Percentiles rank a stretch among this genome's conserved stretches.
Conservation (phyloP, 768 basidiomycete species). For the Rhizopogon salebrosus region DNA sequence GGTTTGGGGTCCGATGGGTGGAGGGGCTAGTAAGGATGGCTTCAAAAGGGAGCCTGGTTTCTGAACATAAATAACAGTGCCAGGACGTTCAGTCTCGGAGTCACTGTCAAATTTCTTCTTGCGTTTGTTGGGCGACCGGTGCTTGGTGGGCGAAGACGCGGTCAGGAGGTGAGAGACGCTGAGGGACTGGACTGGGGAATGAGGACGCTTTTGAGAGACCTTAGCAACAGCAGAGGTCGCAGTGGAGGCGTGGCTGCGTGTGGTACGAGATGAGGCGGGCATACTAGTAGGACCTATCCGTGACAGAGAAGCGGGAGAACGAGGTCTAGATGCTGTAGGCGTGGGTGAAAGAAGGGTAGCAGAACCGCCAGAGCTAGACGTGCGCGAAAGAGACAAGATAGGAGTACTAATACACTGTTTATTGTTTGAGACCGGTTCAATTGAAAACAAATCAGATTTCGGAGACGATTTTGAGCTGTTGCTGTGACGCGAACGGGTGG, state of each 20-base stretch:
- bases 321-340: background rate
- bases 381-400: constrained; percentile 19
- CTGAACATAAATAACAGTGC: constrained; percentile 7
- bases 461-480: background rate
- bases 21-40: constrained; percentile 26
- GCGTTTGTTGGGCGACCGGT: constrained; percentile 16
- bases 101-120: constrained; percentile 14
- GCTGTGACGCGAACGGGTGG: constrained; percentile 11
- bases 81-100: constrained; percentile 2
- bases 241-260: constrained; percentile 7
- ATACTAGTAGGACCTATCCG: constrained; percentile 6
- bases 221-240: constrained; percentile 5
- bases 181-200: constrained; percentile 15
- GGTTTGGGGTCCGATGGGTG: constrained; percentile 9
- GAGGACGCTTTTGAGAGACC: constrained; percentile 19
- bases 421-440: background rate
- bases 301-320: constrained; percentile 3
- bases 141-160: constrained; percentile 7
- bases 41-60: constrained; percentile 27
- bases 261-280: background rate
- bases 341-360: background rate
- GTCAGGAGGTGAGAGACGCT: background rate
- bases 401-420: constrained; percentile 12
- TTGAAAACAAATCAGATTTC: background rate
- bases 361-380: constrained; percentile 19